These are phyloP conservation scores for Cryptococcus jaspeensis DNA, from an alignment of 1,284 basidiomycete genomes.

Conservation along the genomic window DNA sequence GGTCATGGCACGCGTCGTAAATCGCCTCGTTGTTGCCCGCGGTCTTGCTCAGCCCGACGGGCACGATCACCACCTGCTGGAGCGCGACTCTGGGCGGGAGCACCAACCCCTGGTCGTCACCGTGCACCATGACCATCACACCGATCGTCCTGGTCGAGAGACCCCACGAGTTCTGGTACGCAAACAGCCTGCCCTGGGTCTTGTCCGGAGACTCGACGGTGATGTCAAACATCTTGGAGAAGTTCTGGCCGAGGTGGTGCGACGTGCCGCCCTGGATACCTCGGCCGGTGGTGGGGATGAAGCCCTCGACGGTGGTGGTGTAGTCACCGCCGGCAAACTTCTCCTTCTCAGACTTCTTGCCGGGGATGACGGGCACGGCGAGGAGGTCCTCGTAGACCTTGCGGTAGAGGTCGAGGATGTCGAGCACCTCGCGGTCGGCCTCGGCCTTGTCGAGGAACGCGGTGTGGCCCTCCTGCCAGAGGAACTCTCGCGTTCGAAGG, in stretches of 20 bases:
- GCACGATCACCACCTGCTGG: constrained; percentile 87
- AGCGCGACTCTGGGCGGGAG: constrained; percentile 93
- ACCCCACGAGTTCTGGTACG: constrained; percentile 99
- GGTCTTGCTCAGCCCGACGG: constrained; percentile 75
- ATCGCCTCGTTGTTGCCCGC: constrained; percentile 63
- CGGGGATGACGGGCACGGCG: constrained; percentile 94
- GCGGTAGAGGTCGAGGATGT: constrained; percentile 95
- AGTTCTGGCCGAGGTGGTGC: constrained; percentile 98
- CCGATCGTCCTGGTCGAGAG: constrained; percentile 94
- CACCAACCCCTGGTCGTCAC: constrained; percentile 95
- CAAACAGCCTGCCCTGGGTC: constrained; percentile 56
- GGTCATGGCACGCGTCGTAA: constrained; percentile 72
- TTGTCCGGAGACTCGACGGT: constrained; percentile 85
- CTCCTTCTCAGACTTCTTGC: constrained; percentile 98
- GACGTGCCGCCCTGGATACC: constrained; percentile 98
- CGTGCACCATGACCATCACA: constrained; percentile 99
- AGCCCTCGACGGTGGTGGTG: constrained; percentile 97
- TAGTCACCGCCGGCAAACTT: constrained; percentile 98
- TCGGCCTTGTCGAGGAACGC: constrained; percentile 85
- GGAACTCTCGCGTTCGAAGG: constrained; percentile 97
- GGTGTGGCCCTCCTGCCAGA: constrained; percentile 99
- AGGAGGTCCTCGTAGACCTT: constrained; percentile 96
- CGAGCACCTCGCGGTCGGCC: constrained; percentile 85
- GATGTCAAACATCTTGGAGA: constrained; percentile 98
- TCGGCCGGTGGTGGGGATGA: constrained; percentile 93